Evolutionary conservation across 2,329 filamentous ascomycete species (phyloP).

Genomic region (Aurifilum marmelostoma): DNA sequence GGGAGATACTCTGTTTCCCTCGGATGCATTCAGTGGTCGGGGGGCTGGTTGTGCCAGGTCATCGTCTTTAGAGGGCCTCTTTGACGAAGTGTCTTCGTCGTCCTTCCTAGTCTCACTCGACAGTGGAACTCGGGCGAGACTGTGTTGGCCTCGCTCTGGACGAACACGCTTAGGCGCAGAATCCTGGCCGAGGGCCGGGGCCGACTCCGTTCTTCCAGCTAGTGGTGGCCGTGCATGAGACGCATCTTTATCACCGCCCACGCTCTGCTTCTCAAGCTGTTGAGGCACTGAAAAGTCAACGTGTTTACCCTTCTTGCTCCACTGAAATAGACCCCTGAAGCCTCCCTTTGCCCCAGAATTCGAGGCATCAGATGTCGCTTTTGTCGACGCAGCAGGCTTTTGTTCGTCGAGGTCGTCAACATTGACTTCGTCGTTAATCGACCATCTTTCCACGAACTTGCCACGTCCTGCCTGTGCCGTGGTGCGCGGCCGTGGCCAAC

Average conservation of each 20-base stretch:
- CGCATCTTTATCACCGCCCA: neutral
- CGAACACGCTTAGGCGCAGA: neutral
- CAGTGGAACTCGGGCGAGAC: neutral
- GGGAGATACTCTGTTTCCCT: neutral
- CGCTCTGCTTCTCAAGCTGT: neutral
- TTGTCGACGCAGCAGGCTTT: neutral
- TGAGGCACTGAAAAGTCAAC: neutral
- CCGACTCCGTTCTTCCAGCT: neutral
- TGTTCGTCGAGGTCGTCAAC: neutral
- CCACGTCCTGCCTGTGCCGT: constrained; percentile 5
- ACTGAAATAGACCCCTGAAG: neutral
- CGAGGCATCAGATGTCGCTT: neutral
- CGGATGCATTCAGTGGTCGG: neutral
- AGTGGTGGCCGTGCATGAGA: neutral
- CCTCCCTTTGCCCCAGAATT: neutral
- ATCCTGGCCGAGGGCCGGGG: neutral
- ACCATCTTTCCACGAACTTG: constrained; percentile 12
- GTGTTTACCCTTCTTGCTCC: constrained; percentile 10
- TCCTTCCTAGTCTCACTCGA: neutral
- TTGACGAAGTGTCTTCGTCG: neutral
- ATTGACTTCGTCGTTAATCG: constrained; percentile 3
- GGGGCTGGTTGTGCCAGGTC: too few relatives aligned
- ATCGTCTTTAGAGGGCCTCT: neutral
- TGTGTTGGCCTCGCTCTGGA: neutral
- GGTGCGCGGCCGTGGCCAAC: neutral